Base-by-base conservation (phyloP, 495 filamentous ascomycete genomes). In the Tuber magnatum region DNA sequence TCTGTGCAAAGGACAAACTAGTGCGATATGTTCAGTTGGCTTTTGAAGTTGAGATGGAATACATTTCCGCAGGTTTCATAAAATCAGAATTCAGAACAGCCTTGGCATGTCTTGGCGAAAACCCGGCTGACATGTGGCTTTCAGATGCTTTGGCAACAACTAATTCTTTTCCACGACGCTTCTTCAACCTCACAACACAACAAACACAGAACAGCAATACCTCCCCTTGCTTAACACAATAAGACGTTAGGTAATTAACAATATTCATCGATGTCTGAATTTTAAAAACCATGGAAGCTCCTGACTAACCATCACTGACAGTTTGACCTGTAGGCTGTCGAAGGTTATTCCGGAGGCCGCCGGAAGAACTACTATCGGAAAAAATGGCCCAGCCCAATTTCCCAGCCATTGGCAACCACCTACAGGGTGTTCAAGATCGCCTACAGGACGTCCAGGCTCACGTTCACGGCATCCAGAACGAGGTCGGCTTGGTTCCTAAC, bases 401-500 rank as follows among this genome's bases (percentile, higher is more conserved):
- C 71, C 22, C 38, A 14, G 48, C 43, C 24, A 44, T 74, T 22
- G 48, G 22, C 42, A 42, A 74, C 40, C 61, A 71, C 22, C 42
- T 74, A 40, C 71, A 73, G 46, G 22, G 46, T 8, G 46, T 48
- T 24, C 22, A 48, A 6, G 6, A 48, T 22, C 35, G 32, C 32
- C 35, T 74, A 28, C 48, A 69, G 40, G 7, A 0, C 5, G 18
- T 46, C 18, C 20, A 46, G 3, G 20, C 1, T 46, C 44, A 46
- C 44, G 18, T 46, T 22, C 74, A 73, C 20, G 22, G n/a, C 43
- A 42, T 76, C 32, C 9, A 14, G 35, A 69, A 76, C 46, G 56
- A 74, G 69, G 72, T 76, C 40, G 9, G 39, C 75, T 73, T 76
- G 38, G 40, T 74, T 48, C 40, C 75, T 14, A 74, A 28, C n/a